Conservation (phyloP, 176 grass and related monocot genomes). For the Tillandsia fasciculata region DNA sequence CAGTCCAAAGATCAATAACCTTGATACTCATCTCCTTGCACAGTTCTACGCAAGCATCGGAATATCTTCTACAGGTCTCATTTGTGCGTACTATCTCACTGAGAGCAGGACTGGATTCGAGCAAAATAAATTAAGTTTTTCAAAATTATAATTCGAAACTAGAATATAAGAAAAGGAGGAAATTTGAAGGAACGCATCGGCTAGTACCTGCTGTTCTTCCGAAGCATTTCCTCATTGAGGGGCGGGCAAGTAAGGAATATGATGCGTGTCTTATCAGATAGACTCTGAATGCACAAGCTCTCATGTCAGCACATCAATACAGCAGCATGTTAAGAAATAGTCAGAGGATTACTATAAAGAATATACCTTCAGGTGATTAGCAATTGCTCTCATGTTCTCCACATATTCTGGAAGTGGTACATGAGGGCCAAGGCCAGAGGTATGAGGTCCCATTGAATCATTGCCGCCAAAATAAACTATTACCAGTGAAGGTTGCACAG, state of each 20-base stretch:
- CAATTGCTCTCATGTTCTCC: slow-evolving; percentile 72
- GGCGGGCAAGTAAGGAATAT: slow-evolving; percentile 89
- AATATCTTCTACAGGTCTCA: slow-evolving; percentile 49
- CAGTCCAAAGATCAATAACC: slow-evolving; percentile 68
- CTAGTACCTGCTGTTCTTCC: slow-evolving; percentile 27
- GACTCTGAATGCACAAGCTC: slow-evolving; percentile 37
- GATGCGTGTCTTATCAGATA: slow-evolving; percentile 47
- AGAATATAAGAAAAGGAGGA: neutral
- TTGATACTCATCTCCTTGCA: slow-evolving; percentile 77
- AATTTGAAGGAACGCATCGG: neutral
- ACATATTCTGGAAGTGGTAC: slow-evolving; percentile 79
- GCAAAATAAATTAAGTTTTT: neutral
- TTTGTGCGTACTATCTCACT: slow-evolving; percentile 64
- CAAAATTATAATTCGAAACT: neutral
- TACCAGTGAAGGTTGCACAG: slow-evolving; percentile 55
- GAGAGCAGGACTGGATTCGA: slow-evolving; percentile 24
- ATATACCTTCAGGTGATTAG: slow-evolving; percentile 64
- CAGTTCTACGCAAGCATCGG: slow-evolving; percentile 52
- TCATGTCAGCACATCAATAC: neutral
- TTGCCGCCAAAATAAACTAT: slow-evolving; percentile 97
- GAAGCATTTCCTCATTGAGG: slow-evolving; percentile 65
- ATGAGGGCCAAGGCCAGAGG: slow-evolving; percentile 67
- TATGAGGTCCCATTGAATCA: slow-evolving; percentile 54
- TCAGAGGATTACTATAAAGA: neutral
- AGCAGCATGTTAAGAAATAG: neutral